Evolutionary conservation across 2,329 filamentous ascomycete species (phyloP).

Genomic region (Madurella mycetomatis): DNA sequence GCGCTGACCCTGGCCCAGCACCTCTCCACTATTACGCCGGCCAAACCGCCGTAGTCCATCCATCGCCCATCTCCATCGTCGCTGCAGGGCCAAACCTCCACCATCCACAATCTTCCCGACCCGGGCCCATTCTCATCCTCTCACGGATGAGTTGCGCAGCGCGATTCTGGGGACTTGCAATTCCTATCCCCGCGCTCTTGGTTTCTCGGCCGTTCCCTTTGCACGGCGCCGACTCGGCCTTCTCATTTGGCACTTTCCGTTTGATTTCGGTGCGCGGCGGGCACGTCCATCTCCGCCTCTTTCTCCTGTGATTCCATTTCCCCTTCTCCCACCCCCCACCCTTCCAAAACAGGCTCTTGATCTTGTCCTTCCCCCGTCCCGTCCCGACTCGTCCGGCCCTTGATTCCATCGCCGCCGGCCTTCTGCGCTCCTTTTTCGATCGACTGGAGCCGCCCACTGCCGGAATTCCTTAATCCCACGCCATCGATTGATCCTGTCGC

Average conservation of each 20-base stretch:
- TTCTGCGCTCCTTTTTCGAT: background rate
- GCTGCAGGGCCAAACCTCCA: slow-evolving; percentile 10
- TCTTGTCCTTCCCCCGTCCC: slow-evolving; percentile 15
- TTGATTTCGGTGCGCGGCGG: background rate
- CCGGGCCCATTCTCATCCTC: background rate
- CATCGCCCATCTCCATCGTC: slow-evolving; percentile 32
- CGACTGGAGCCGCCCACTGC: background rate
- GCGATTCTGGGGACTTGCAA: background rate
- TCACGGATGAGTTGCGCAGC: too few relatives aligned
- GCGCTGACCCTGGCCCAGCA: slow-evolving; percentile 27
- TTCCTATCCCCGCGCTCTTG: background rate
- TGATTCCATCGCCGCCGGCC: slow-evolving; percentile 4
- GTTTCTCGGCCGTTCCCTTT: background rate
- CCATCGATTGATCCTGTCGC: background rate
- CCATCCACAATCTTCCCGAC: slow-evolving; percentile 14
- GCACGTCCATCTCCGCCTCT: background rate
- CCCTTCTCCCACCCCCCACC: slow-evolving; percentile 18
- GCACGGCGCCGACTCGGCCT: background rate
- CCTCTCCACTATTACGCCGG: slow-evolving; percentile 56
- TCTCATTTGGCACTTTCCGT: background rate
- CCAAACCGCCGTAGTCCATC: slow-evolving; percentile 45
- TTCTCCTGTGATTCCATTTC: background rate
- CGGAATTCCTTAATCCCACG: background rate
- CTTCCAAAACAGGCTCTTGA: slow-evolving; percentile 24
- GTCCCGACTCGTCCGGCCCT: slow-evolving; percentile 8